Percentiles rank a stretch among this genome's conserved stretches.
Evolutionary conservation across 257 asterid genomes (phyloP).

Genomic region (Ocimum tenuiflorum): DNA sequence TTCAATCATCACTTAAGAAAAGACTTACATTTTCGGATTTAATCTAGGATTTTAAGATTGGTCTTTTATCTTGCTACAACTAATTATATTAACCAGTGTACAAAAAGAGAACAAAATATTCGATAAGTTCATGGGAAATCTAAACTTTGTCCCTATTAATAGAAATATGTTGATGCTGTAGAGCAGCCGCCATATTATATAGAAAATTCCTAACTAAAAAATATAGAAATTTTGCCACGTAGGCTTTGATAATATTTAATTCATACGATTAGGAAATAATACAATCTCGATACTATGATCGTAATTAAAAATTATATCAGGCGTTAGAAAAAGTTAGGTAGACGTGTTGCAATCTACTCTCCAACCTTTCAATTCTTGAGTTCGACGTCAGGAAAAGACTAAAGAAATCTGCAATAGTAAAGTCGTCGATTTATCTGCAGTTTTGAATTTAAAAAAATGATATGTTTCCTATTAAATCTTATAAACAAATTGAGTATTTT

Average conservation of each 20-base stretch:
- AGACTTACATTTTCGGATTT: too few species aligned
- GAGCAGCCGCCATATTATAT: background rate
- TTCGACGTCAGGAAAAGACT: background rate
- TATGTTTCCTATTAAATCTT: too few species aligned
- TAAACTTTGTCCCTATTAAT: background rate
- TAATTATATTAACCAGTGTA: too few species aligned
- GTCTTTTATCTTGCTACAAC: too few species aligned
- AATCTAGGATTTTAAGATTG: too few species aligned
- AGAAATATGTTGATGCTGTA: too few species aligned
- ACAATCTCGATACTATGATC: background rate
- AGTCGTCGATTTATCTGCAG: constrained; percentile 5
- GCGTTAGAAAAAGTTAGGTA: background rate
- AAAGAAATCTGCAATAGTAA: background rate
- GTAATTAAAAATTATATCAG: too few species aligned
- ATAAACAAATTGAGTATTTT: too few species aligned
- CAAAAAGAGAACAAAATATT: background rate
- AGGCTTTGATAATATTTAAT: background rate
- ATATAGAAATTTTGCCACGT: background rate
- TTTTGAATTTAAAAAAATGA: too few species aligned
- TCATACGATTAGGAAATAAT: background rate
- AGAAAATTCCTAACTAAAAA: too few species aligned
- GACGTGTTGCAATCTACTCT: constrained; percentile 1
- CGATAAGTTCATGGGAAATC: background rate
- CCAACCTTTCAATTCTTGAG: background rate
- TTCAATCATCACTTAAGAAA: too few species aligned